Evolutionary conservation across 2,329 filamentous ascomycete species (phyloP), one percentile per base, ranked within the genome.

Genomic region (Metarhizium rileyi): DNA sequence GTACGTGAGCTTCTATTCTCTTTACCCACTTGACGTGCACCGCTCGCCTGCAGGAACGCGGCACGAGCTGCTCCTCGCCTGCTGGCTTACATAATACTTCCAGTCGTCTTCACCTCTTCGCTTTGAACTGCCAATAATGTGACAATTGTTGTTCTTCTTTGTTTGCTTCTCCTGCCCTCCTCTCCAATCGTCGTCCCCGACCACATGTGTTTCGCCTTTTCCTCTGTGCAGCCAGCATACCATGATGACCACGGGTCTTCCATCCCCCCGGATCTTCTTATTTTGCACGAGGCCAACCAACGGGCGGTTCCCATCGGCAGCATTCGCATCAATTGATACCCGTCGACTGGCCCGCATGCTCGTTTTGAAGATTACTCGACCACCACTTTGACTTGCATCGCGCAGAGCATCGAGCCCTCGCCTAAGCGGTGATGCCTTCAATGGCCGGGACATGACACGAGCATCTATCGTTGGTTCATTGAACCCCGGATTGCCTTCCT

Each of bases 11-110:
- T 33, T 3, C 9, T 14, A 33, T 33, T 33, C 16, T 25, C 22
- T 18, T 12, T 18, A 41, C 38, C 18, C 14, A 38, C 35, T 6
- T 38, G 27, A 46, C 23, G 28, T 46, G 27, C 28, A 27, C 28
- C 44, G 25, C 30, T 3, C 28, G 23, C 35, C 30, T 46, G 44
- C 44, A 46, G 44, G 44, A 46, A 46, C 44, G 44, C 14, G 38
- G 44, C 4, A 25, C 38, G 30, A 23, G n/a, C n/a, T n/a, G n/a
- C n/a, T n/a, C n/a, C n/a, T n/a, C n/a, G n/a, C n/a, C n/a, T n/a
- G n/a, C n/a, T n/a, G n/a, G n/a, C n/a, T n/a, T n/a, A n/a, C n/a
- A n/a, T n/a, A n/a, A n/a, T n/a, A n/a, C n/a, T n/a, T n/a, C n/a
- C n/a, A n/a, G n/a, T n/a, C n/a, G n/a, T 14, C 9, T 46, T 18